These are phyloP conservation scores for Neurospora sp. DNA, from an alignment of 495 filamentous ascomycete genomes.

Conservation along the genomic window DNA sequence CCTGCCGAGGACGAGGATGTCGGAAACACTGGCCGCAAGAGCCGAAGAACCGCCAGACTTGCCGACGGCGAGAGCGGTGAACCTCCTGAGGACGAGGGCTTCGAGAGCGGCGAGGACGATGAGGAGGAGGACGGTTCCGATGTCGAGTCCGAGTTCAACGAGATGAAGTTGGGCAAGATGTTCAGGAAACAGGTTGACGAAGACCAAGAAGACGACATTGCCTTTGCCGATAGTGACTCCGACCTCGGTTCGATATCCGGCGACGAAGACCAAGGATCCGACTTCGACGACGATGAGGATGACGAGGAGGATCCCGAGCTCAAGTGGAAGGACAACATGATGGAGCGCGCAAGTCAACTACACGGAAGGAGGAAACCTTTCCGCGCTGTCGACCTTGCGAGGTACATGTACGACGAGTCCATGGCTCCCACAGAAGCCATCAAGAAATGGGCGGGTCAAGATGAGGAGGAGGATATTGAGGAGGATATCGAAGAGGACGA, in stretches of 20 bases:
- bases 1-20: slow-evolving; percentile 41
- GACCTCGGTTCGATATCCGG: slow-evolving; percentile 86
- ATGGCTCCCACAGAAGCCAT: slow-evolving; percentile 67
- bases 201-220: slow-evolving; percentile 49
- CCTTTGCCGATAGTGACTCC: slow-evolving; percentile 93
- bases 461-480: slow-evolving; percentile 40
- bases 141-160: slow-evolving; percentile 43
- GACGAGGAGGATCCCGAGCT: slow-evolving; percentile 57
- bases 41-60: slow-evolving; percentile 53
- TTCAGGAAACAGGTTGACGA: slow-evolving; percentile 36
- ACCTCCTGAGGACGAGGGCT: slow-evolving; percentile 45
- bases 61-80: slow-evolving; percentile 50
- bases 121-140: slow-evolving; percentile 37
- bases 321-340: slow-evolving; percentile 80
- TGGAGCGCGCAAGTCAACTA: slow-evolving; percentile 59
- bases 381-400: slow-evolving; percentile 67
- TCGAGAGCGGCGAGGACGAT: slow-evolving; percentile 48
- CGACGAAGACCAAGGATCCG: slow-evolving; percentile 47
- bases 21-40: slow-evolving; percentile 53
- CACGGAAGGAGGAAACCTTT: slow-evolving; percentile 59
- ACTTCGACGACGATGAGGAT: slow-evolving; percentile 42
- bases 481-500: slow-evolving; percentile 51
- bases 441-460: slow-evolving; percentile 68
- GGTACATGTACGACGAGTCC: slow-evolving; percentile 79
- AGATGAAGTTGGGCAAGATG: slow-evolving; percentile 45